These are phyloP conservation scores for Scleroderma bovista DNA, from an alignment of 768 basidiomycete species.

Conservation along the genomic window DNA sequence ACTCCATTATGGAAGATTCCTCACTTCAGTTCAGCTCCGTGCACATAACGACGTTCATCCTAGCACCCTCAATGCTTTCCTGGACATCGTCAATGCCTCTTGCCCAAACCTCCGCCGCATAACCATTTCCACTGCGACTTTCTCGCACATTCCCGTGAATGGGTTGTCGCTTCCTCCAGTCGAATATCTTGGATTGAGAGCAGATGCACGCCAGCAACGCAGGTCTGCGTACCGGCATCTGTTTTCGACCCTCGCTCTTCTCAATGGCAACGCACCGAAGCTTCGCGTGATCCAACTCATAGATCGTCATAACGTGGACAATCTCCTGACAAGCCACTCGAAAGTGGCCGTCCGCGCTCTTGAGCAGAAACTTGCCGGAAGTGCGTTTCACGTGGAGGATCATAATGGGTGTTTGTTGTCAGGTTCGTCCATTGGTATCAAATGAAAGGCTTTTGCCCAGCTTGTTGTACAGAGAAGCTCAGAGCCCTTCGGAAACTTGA, in stretches of 20 bases:
- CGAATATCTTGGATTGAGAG: constrained; percentile 12
- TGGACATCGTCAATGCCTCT: constrained; percentile 6
- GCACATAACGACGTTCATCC: neutral
- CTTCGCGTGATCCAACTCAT: constrained; percentile 18
- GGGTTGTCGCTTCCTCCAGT: constrained; percentile 10
- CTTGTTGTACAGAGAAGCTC: no score
- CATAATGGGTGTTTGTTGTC: constrained; percentile 11
- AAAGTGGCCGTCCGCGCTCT: constrained; percentile 9
- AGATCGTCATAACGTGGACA: constrained; percentile 9
- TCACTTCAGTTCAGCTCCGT: constrained; percentile 14
- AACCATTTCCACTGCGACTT: constrained; percentile 8
- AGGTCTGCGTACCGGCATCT: constrained; percentile 4
- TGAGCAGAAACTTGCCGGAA: neutral
- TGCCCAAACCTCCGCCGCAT: constrained; percentile 17
- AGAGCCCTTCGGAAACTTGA: no score
- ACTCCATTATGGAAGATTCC: constrained; percentile 7
- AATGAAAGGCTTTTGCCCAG: no score
- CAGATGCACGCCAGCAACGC: neutral
- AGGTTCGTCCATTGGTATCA: constrained; percentile 10
- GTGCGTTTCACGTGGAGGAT: constrained; percentile 20
- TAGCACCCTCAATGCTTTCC: neutral
- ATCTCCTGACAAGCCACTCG: constrained; percentile 13
- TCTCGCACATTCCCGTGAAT: neutral
- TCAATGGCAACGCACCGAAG: constrained; percentile 12
- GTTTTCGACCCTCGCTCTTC: constrained; percentile 8